phyloP scores from a whole-genome alignment of 306 rosid species.

The Acmispon strigosus region DNA sequence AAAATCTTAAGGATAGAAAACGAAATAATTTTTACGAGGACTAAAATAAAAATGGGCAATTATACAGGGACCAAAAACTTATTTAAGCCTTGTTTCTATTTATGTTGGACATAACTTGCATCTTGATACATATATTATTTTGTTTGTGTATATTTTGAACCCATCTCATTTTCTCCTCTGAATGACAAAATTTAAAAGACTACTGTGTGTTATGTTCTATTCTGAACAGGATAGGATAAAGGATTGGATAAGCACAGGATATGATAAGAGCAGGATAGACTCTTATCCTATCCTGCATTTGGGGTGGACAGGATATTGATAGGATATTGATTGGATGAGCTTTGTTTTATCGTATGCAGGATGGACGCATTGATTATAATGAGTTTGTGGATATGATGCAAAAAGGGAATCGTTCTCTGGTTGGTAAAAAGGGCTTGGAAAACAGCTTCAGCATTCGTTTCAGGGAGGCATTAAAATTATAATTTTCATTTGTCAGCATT shows the following conservation, averaged over 20 bases:
- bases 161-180: background rate
- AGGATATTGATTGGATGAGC: too few species aligned
- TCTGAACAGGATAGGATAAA: too few species aligned
- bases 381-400: conserved; percentile 99
- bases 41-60: too few species aligned
- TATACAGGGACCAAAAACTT: too few species aligned
- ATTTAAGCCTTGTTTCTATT: too few species aligned
- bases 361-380: conserved; percentile 88
- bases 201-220: too few species aligned
- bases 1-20: too few species aligned
- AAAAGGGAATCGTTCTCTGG: conserved; percentile 55
- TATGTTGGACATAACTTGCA: background rate
- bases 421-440: conserved; percentile 66
- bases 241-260: too few species aligned
- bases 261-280: too few species aligned
- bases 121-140: background rate
- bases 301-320: too few species aligned
- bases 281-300: too few species aligned
- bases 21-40: too few species aligned
- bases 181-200: background rate
- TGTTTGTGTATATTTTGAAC: background rate
- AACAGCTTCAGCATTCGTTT: conserved; percentile 62
- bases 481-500: background rate
- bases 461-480: conserved; percentile 57
- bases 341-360: conserved; percentile 41